Base-by-base conservation (phyloP, 2,329 filamentous ascomycete genomes). In the Ascosphaera apis region DNA sequence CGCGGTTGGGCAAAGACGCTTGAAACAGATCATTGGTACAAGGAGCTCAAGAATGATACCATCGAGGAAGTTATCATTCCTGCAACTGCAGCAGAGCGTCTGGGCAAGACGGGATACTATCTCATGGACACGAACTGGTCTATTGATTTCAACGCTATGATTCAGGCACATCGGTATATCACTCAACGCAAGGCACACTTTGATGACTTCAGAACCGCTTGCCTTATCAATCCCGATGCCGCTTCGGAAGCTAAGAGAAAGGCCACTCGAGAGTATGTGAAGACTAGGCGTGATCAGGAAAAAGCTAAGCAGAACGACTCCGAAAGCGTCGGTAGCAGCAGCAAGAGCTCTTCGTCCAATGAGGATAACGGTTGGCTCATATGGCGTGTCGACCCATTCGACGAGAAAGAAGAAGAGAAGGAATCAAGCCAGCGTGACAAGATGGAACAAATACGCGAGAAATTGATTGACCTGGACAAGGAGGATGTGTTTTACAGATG, bases 401-500 rank as follows among this genome's bases (percentile, higher is more conserved):
- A 30, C n/a, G 27, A 30, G 12, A 11, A 44, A 35, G 61, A 65
- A 31, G 69, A 76, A 43, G 73, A 78, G 39, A 66, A 72, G 41
- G 33, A 37, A 5, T 27, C 67, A 68, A 34, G 60, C 73, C 52
- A 57, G 35, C 48, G 55, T 2, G 68, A 72, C 42, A 81, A 88
- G 55, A 74, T 93, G 6, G 69, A 88, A 42, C 66, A 67, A 2
- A 91, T 93, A 52, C 74, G 80, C 46, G 76, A 88, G 31, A 72
- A 72, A 15, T 63, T 93, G 45, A 65, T 68, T 1, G 65, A 65
- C 2, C 63, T 88, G 54, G 82, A 77, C 31, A 91, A 92, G 56
- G 84, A 92, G 53, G 72, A 77, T 43, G 54, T 93, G 36, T 93
- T 93, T 58, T 92, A 79, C 58, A 71, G 76, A 37, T 92, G 83